Conservation (phyloP, 2,329 filamentous ascomycete genomes). For the Sporothrix curviconia region DNA sequence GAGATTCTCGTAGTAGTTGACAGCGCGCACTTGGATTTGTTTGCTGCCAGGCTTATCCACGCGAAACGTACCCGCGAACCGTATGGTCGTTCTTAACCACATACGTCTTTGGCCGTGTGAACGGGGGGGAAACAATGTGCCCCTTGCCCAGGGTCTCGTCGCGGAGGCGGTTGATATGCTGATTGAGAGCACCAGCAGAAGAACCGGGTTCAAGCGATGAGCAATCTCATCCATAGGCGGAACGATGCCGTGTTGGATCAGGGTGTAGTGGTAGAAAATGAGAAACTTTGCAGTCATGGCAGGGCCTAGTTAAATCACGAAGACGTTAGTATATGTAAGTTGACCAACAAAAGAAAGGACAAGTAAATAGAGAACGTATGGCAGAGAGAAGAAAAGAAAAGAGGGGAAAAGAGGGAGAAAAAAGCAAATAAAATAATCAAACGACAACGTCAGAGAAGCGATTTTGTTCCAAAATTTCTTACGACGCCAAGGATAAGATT, state of each 20-base stretch:
- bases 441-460: background rate
- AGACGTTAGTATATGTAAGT: background rate
- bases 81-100: background rate
- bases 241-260: constrained; percentile 24
- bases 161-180: constrained; percentile 33
- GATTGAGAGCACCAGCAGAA: constrained; percentile 32
- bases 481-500: constrained; percentile 40
- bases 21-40: too few species aligned
- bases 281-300: too few species aligned
- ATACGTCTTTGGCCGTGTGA: too few species aligned
- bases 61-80: background rate
- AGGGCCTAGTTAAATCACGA: too few species aligned
- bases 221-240: constrained; percentile 36
- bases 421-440: background rate
- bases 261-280: background rate
- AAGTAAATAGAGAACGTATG: background rate
- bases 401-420: background rate
- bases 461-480: constrained; percentile 22
- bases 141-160: constrained; percentile 31
- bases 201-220: constrained; percentile 37
- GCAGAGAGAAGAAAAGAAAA: background rate
- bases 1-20: too few species aligned
- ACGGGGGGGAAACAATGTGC: constrained; percentile 34
- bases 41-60: constrained; percentile 3
- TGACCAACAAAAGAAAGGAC: background rate